phyloP scores from a whole-genome alignment of 148 eudicot genomes.

The Chenopodium berlandieri region DNA sequence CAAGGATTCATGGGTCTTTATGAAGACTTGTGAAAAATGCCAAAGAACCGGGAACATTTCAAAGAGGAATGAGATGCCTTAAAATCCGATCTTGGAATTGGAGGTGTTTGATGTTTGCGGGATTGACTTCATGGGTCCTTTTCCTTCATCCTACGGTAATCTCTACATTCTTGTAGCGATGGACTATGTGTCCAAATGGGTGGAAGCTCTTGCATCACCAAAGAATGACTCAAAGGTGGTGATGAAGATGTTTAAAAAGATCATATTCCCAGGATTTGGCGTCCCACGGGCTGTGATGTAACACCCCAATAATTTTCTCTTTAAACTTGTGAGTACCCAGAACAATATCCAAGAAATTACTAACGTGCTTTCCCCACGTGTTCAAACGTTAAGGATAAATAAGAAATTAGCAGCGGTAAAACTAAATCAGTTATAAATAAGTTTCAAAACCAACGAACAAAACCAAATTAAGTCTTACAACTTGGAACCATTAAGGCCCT shows the following conservation, averaged over 20 bases:
- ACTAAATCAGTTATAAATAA: too few species aligned
- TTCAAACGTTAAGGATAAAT: too few species aligned
- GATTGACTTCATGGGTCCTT: background rate
- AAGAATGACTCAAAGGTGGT: background rate
- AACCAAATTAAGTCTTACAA: too few species aligned
- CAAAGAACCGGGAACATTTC: background rate
- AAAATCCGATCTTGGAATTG: background rate
- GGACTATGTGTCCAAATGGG: slow-evolving; percentile 17
- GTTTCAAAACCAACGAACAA: too few species aligned
- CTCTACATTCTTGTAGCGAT: background rate
- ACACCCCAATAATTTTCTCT: too few species aligned
- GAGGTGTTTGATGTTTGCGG: slow-evolving; percentile 6
- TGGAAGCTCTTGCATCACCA: background rate
- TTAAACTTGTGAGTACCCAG: too few species aligned
- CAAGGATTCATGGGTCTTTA: background rate
- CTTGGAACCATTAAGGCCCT: too few species aligned
- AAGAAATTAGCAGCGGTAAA: too few species aligned
- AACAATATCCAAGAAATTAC: too few species aligned
- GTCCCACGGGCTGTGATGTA: background rate
- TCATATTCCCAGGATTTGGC: background rate
- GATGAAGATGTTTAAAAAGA: background rate
- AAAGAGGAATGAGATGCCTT: background rate
- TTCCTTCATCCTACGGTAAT: slow-evolving; percentile 3
- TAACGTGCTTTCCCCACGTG: too few species aligned
- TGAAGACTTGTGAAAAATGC: background rate